Percentiles rank a stretch among this genome's conserved stretches.
Conservation (phyloP, 2,329 filamentous ascomycete genomes). For the Microthyrium microscopicum region DNA sequence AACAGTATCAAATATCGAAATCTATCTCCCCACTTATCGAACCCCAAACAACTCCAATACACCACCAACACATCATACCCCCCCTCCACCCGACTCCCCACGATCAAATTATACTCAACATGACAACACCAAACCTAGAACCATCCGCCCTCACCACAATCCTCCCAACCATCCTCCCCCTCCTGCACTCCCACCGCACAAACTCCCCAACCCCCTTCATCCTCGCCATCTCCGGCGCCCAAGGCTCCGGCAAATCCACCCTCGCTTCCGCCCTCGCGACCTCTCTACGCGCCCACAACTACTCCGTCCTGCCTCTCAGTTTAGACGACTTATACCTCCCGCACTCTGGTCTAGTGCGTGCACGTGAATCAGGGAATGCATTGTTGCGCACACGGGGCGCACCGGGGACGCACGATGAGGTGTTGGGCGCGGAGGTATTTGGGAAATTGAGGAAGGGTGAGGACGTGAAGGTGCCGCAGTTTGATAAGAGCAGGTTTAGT, state of each 20-base stretch:
- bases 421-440: conserved; percentile 39
- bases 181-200: not conserved
- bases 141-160: not conserved
- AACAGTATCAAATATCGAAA: not conserved
- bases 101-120: not conserved
- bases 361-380: conserved; percentile 51
- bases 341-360: conserved; percentile 47
- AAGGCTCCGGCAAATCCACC: conserved; percentile 9
- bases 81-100: not conserved
- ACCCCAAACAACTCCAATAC: not conserved
- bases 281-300: conserved; percentile 9
- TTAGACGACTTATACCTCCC: conserved; percentile 79
- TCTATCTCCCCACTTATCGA: not conserved
- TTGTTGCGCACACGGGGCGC: conserved; percentile 71
- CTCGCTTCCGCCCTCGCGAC: conserved; percentile 1
- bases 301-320: conserved; percentile 18
- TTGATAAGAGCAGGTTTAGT: conserved; percentile 1
- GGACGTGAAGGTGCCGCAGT: not conserved
- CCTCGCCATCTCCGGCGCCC: conserved; percentile 8
- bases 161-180: not conserved
- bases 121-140: not conserved
- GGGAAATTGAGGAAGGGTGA: conserved; percentile 20
- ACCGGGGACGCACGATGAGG: conserved; percentile 66
- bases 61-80: not conserved
- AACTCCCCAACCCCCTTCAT: conserved; percentile 3